Conservation (phyloP, 192 early-diverging fungal species). For the Kickxella alabastrina region DNA sequence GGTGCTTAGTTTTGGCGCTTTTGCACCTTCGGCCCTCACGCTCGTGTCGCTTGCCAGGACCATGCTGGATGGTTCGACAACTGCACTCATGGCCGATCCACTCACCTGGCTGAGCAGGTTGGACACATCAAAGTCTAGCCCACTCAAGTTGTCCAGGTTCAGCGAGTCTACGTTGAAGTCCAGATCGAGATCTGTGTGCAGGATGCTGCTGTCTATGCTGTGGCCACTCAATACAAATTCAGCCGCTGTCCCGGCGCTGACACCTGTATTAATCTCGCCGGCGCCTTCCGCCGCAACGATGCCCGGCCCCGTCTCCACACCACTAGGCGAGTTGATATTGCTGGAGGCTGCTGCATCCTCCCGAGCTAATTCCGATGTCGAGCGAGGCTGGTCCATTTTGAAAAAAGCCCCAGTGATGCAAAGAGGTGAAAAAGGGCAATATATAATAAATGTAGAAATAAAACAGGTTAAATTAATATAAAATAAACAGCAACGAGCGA, state of each 20-base stretch:
- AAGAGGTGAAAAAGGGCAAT: not conserved
- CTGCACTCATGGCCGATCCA: conserved; percentile 5
- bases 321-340: no score
- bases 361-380: not conserved
- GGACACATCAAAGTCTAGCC: conserved; percentile 42
- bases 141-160: conserved; percentile 28
- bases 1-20: no score
- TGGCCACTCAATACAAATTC: no score
- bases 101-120: conserved; percentile 40
- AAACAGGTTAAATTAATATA: not conserved
- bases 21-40: no score
- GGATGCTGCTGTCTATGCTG: not conserved
- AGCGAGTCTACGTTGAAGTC: conserved; percentile 45
- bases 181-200: conserved; percentile 6
- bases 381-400: not conserved
- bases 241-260: no score
- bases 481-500: not conserved
- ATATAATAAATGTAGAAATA: not conserved
- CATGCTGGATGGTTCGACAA: not conserved
- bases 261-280: no score
- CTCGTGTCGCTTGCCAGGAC: no score
- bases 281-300: no score
- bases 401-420: not conserved
- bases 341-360: not conserved
- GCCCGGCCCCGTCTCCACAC: not conserved